Conservation (phyloP, 1,284 basidiomycete species). For the Austroboletus niveus region DNA sequence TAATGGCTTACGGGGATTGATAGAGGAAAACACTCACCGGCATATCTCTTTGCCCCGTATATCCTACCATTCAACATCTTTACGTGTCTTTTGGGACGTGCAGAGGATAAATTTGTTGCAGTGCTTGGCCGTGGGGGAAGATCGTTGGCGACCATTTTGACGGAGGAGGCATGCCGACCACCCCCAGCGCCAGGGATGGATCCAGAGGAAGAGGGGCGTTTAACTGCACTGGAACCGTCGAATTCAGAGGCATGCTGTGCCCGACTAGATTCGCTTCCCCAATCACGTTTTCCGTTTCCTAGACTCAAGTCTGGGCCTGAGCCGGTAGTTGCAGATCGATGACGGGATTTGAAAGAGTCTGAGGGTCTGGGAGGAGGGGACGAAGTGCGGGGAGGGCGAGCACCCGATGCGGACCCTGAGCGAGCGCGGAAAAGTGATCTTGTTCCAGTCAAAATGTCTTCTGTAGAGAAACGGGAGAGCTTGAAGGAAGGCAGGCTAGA, state of each 20-base stretch:
- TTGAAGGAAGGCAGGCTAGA: constrained; percentile 18
- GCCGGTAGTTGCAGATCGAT: constrained; percentile 15
- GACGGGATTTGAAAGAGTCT: constrained; percentile 3
- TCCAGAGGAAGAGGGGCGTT: constrained; percentile 25
- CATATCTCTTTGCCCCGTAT: constrained; percentile 55
- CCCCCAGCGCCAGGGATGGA: constrained; percentile 28
- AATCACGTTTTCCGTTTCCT: constrained; percentile 2
- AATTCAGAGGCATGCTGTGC: neutral
- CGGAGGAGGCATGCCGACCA: constrained; percentile 24
- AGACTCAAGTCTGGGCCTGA: constrained; percentile 1
- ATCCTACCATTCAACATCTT: constrained; percentile 77
- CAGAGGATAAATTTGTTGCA: constrained; percentile 4
- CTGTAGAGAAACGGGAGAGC: constrained; percentile 35
- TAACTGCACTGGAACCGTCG: constrained; percentile 32
- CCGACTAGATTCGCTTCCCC: neutral
- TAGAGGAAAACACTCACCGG: constrained; percentile 24
- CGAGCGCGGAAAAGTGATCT: constrained; percentile 49
- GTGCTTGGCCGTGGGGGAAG: constrained; percentile 14
- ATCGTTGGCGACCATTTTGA: constrained; percentile 5
- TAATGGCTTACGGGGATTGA: neutral
- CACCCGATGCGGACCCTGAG: constrained; percentile 29
- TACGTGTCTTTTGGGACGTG: constrained; percentile 32
- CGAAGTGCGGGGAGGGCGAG: constrained; percentile 6
- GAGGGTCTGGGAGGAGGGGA: constrained; percentile 15
- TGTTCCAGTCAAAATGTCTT: constrained; percentile 44